Base-by-base conservation (phyloP, 139 green algal genomes). In the Gonium pectorale region DNA sequence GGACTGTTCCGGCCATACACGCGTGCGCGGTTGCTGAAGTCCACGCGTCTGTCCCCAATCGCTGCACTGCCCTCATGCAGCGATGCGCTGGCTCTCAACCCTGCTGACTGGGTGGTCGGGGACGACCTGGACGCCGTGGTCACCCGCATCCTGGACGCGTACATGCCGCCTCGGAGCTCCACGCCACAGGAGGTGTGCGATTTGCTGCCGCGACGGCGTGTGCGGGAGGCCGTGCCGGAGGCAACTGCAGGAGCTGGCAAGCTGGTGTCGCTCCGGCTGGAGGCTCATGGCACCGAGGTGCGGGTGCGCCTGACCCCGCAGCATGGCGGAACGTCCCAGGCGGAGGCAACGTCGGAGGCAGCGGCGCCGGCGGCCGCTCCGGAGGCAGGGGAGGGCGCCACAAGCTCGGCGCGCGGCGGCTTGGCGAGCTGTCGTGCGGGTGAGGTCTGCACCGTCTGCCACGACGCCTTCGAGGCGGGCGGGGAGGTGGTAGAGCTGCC, bases 391-490 rank as follows among this genome's bases (percentile, higher is more conserved):
- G 67, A 40, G 40, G 41, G 7, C 7, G 38, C 67, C 3, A 64
- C 13, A 11, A 46, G 27, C 4, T 2, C 27, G 27, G 62, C n/a
- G 13, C 26, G 19, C 15, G 49, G 67, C 44, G 62, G 38, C 31
- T 86, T 60, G 2, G 81, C 81, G 24, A 54, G 31, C 31, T 85
- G 75, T 67, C 8, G 22, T 1, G 27, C 84, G 5, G 75, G 67
- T 13, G 84, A 89, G 75, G 67, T 68, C 15, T 89, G 84, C 56
- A 85, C 33, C 7, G 87, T 90, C 31, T 90, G 87, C 49, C 87
- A 88, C 38, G 82, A 88, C n/a, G 21, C 44, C 0, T 87, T 88
- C 35, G 60, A 64, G n/a, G 37, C 51, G 5, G 46, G 56, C 27
- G 31, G 46, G 1, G 33, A 78, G 51, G 87, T 88, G 67, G 51